Evolutionary conservation across 225 moss, liverwort and hornwort genomes (phyloP), one percentile per base, ranked within the genome.

Genomic region (Polytrichum commune): DNA sequence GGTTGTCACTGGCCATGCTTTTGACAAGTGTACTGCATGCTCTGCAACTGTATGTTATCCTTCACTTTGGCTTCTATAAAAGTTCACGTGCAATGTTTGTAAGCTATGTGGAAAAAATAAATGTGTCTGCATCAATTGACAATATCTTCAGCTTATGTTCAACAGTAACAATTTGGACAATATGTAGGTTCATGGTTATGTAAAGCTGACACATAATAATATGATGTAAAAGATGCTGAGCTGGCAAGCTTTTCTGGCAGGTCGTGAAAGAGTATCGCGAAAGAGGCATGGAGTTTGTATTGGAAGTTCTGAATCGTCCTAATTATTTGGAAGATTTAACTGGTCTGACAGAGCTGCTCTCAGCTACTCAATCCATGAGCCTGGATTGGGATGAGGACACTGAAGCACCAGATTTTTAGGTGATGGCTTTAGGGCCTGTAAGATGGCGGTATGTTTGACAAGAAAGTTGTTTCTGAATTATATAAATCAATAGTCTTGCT

Each of bases 21-120:
- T 97, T 62, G 92, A 97, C 83, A 94, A 94, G 84, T 97, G 97
- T 76, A 97, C 97, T 55, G 94, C 97, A 22, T 97, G 97, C 87
- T 97, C 97, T 54, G 68, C 83, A 10, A 88, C 79, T 61, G 97
- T 97, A 77, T 77, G 91, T 75, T 61, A 29, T 73, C 70, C 67
- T 23, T 53, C 72, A 27, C 54, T 16, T 46, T 1, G 46, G 46
- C 10, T 10, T 46, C 13, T 46, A 4, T 16, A 46, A 46, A 46
- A 46, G 46, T 16, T 46, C 10, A 10, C 0, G 10, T 10, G 10
- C 13, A 38, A 10, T 38, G 38, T 46, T 46, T 46, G 16, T 16
- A 16, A 46, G 13, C 13, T 46, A 16, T 46, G 46, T 46, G 46
- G 46, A 46, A 46, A 9, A 4, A 16, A 16, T 13, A 4, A 46